A percentile compares a stretch with the other conserved stretches of the same genome.
Evolutionary conservation across 2,329 filamentous ascomycete genomes (phyloP).

Genomic region (Albophoma yamanashiensis): DNA sequence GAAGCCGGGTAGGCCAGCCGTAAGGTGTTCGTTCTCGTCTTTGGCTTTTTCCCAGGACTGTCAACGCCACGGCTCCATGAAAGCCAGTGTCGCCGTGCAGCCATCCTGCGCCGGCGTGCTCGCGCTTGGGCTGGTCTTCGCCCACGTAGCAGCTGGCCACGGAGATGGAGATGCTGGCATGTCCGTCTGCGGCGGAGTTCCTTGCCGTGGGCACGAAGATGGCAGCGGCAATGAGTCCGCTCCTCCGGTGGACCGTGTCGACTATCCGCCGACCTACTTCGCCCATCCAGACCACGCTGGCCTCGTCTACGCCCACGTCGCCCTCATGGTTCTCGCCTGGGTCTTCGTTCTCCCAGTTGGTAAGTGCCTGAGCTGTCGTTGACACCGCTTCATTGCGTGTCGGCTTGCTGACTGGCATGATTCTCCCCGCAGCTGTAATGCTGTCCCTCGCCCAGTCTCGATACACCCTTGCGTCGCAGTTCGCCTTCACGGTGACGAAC

Average conservation of each 20-base stretch:
- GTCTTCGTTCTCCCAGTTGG: constrained; percentile 61
- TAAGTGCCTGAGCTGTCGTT: constrained; percentile 30
- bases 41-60: background rate
- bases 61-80: background rate
- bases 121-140: background rate
- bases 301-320: constrained; percentile 59
- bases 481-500: constrained; percentile 55
- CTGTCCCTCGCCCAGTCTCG: constrained; percentile 73
- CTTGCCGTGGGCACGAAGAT: constrained; percentile 7
- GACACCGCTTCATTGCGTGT: no score
- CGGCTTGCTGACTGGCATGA: background rate
- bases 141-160: background rate
- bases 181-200: constrained; percentile 4
- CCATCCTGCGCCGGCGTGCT: background rate
- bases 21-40: background rate
- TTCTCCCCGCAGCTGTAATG: constrained; percentile 55
- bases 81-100: background rate
- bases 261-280: constrained; percentile 47
- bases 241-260: constrained; percentile 10
- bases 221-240: constrained; percentile 8
- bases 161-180: background rate
- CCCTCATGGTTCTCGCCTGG: constrained; percentile 62
- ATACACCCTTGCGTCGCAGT: constrained; percentile 58
- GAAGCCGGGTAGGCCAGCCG: background rate
- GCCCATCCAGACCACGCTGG: constrained; percentile 38